Conservation (phyloP, 306 rosid genomes). For the Parietaria judaica region DNA sequence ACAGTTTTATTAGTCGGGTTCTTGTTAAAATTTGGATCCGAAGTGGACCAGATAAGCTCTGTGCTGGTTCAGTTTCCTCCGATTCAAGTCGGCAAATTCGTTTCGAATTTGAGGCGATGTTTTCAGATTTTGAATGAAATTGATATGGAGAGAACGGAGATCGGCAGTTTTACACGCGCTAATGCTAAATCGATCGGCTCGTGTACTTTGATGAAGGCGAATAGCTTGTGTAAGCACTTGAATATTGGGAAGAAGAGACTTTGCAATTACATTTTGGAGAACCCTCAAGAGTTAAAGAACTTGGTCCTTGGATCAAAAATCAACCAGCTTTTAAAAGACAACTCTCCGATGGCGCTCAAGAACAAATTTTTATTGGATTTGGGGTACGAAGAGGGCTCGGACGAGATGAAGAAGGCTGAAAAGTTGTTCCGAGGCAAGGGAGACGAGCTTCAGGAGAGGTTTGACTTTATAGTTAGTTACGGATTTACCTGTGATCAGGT, state of each 20-base stretch:
- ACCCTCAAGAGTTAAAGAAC: slow-evolving; percentile 51
- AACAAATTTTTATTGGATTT: slow-evolving; percentile 48
- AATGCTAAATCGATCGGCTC: slow-evolving; percentile 49
- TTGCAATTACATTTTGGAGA: slow-evolving; percentile 36
- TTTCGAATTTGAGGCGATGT: slow-evolving; percentile 46
- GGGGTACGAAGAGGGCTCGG: slow-evolving; percentile 47
- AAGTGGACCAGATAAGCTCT: slow-evolving; percentile 30
- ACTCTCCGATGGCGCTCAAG: slow-evolving; percentile 26
- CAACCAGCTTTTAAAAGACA: slow-evolving; percentile 23
- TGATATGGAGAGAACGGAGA: slow-evolving; percentile 47
- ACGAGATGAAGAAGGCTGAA: slow-evolving; percentile 30
- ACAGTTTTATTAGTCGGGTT: slow-evolving; percentile 44
- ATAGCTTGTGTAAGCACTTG: slow-evolving; percentile 37
- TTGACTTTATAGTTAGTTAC: slow-evolving; percentile 55
- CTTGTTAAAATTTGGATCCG: slow-evolving; percentile 49
- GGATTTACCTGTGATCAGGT: slow-evolving; percentile 51
- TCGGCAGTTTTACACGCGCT: slow-evolving; percentile 42
- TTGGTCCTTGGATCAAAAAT: slow-evolving; percentile 49
- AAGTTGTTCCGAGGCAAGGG: slow-evolving; percentile 65
- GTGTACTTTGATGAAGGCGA: slow-evolving; percentile 40
- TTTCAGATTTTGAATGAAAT: slow-evolving; percentile 39
- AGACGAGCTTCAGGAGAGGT: slow-evolving; percentile 70
- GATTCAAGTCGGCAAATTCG: slow-evolving; percentile 33
- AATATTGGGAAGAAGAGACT: slow-evolving; percentile 62
- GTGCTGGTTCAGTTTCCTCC: slow-evolving; percentile 52